Percentiles rank a stretch among this genome's conserved stretches.
These are phyloP conservation scores for Jatropha multifida DNA, from an alignment of 441 rosid species.

Conservation along the genomic window DNA sequence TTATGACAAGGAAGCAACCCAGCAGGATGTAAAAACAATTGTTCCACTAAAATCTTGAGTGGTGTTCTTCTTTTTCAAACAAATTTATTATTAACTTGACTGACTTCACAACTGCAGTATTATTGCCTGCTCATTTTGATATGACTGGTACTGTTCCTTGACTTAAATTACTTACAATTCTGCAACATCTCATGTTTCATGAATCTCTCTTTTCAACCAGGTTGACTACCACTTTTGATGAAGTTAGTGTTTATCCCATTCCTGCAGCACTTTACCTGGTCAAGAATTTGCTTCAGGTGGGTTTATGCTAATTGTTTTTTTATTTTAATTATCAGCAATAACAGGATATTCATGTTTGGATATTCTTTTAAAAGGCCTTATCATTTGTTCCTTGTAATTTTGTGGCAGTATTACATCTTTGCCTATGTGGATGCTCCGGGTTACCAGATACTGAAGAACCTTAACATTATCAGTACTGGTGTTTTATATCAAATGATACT, in stretches of 20 bases:
- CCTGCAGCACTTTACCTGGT: slow-evolving; percentile 93
- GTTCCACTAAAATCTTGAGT: neutral
- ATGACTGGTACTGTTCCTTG: neutral
- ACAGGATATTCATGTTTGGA: slow-evolving; percentile 5
- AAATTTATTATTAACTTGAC: neutral
- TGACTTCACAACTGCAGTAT: neutral
- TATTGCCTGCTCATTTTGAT: neutral
- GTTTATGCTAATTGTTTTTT: slow-evolving; percentile 22
- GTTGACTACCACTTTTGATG: slow-evolving; percentile 80
- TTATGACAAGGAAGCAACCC: neutral
- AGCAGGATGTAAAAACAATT: neutral
- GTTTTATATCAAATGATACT: slow-evolving; percentile 85
- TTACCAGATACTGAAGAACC: slow-evolving; percentile 94
- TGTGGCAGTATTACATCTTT: slow-evolving; percentile 89
- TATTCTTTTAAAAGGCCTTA: slow-evolving; percentile 21
- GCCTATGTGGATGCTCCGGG: slow-evolving; percentile 97
- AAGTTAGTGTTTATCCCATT: slow-evolving; percentile 88
- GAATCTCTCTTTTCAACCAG: slow-evolving; percentile 37
- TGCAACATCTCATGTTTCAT: slow-evolving; percentile 13
- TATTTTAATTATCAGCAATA: neutral
- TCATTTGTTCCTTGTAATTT: slow-evolving; percentile 19
- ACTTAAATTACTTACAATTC: neutral
- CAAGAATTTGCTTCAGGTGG: slow-evolving; percentile 95
- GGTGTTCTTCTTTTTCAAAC: neutral
- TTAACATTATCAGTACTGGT: slow-evolving; percentile 93